phyloP scores from a whole-genome alignment of 345 rosid genomes.

The Odontarrhena argentea region DNA sequence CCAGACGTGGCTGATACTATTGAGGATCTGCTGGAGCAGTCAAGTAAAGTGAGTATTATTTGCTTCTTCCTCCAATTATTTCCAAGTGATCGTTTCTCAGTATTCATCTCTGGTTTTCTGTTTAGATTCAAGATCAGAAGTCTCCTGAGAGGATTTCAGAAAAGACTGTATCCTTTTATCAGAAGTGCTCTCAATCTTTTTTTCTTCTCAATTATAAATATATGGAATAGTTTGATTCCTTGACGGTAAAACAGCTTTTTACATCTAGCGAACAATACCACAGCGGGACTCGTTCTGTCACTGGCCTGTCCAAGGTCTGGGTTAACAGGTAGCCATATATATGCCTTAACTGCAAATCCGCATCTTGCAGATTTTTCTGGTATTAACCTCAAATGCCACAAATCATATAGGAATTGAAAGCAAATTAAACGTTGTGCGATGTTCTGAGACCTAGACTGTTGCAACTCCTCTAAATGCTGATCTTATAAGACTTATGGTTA shows the following conservation, averaged over 20 bases:
- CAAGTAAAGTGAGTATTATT: conserved; percentile 64
- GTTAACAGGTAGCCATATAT: conserved; percentile 57
- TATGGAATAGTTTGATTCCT: conserved; percentile 51
- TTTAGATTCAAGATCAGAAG: conserved; percentile 72
- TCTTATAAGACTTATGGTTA: conserved; percentile 4
- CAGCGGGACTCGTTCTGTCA: conserved; percentile 53
- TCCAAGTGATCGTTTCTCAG: conserved; percentile 35
- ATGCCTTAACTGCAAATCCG: conserved; percentile 14
- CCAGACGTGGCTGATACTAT: conserved; percentile 93
- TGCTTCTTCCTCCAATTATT: conserved; percentile 29
- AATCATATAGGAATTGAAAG: conserved; percentile 5
- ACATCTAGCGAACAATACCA: conserved; percentile 53
- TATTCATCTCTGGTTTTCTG: conserved; percentile 33
- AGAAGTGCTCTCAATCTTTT: conserved; percentile 17
- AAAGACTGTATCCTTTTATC: conserved; percentile 65
- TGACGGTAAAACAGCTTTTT: conserved; percentile 56
- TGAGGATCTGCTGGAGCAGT: conserved; percentile 90
- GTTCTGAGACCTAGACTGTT: conserved; percentile 18
- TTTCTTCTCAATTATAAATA: conserved; percentile 1
- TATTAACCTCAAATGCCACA: conserved; percentile 16
- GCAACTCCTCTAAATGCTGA: not conserved
- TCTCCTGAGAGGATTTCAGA: conserved; percentile 61
- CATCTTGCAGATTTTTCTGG: conserved; percentile 24
- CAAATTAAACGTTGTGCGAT: conserved; percentile 2
- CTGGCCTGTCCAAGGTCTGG: conserved; percentile 74